Conservation (phyloP, 2,329 filamentous ascomycete genomes). For the Aplosporella prunicola region DNA sequence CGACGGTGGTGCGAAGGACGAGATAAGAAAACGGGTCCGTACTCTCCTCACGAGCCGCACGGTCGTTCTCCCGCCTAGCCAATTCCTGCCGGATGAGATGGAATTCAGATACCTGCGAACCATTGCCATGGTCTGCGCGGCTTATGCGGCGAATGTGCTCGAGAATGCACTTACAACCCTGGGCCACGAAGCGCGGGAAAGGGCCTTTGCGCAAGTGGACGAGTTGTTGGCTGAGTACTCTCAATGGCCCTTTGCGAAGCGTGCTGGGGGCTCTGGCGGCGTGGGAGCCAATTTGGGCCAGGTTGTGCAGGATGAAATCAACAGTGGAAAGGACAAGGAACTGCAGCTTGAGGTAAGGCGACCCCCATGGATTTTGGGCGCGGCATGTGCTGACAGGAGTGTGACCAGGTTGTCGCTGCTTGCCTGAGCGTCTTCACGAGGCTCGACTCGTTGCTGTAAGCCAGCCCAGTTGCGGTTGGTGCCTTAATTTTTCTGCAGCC, state of each 20-base stretch:
- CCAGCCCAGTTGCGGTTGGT: no score
- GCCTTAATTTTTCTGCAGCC: no score
- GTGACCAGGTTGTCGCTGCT: constrained; percentile 69
- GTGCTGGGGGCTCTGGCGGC: constrained; percentile 63
- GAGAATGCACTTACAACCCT: constrained; percentile 95
- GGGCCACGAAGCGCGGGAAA: constrained; percentile 85
- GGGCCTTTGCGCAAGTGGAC: constrained; percentile 94
- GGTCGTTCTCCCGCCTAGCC: constrained; percentile 74
- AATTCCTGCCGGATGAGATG: constrained; percentile 87
- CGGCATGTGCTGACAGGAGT: constrained; percentile 20
- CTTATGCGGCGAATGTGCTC: constrained; percentile 94
- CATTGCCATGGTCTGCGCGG: constrained; percentile 92
- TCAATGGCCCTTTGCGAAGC: constrained; percentile 90
- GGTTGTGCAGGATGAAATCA: constrained; percentile 78
- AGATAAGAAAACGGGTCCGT: constrained; percentile 85
- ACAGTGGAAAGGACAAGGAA: constrained; percentile 82
- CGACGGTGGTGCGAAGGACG: constrained; percentile 93
- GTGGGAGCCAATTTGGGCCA: constrained; percentile 89
- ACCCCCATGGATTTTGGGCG: no score
- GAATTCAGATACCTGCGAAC: constrained; percentile 91
- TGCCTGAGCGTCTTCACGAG: constrained; percentile 96
- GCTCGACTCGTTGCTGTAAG: constrained; percentile 85
- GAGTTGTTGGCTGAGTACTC: constrained; percentile 93
- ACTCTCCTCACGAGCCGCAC: constrained; percentile 90
- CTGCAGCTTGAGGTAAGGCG: constrained; percentile 79